Evolutionary conservation across 2,329 filamentous ascomycete genomes (phyloP), one percentile per base, ranked within the genome.

Genomic region (Colletotrichum liriopes): DNA sequence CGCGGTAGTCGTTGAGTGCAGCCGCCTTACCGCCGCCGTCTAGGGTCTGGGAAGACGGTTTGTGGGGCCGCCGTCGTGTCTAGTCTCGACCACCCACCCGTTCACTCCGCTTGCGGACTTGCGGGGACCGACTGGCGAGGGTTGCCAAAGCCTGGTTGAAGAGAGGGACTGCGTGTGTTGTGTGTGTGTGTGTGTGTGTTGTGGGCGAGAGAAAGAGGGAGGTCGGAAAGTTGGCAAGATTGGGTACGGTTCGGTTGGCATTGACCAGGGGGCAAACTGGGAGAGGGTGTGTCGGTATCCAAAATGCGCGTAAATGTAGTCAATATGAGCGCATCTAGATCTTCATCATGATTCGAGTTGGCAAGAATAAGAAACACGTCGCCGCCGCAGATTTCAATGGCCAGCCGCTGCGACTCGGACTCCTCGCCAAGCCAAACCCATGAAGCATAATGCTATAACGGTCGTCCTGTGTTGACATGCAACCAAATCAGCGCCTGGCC

Each of bases 1-100:
- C 65, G 70, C 70, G 70, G 70, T 72, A 72, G 70, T 72, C 70
- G 70, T 72, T 47, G 60, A 65, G 65, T 72, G 70, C 70, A 72
- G 70, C 70, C 70, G 70, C 70, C 70, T 65, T 72, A 70, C 70
- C 70, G 70, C 70, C 65, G 65, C 29, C 51, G 54, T 37, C 65
- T 51, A 70, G 70, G 70, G 45, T 72, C 60, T 65, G 54, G 70
- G 59, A 60, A 72, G 37, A 70, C 70, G 70, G 70, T 72, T 72
- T 72, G 70, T 72, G 70, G 70, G 70, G 70, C 70, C 70, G 70
- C 39, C 39, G 49, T 62, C 23, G 39, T 65, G 65, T 43, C 59
- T 55, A 47, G 56, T 54, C 65, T 56, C 16, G 52, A 68, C 58
- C 39, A 43, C 59, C 69, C 43, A 49, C 62, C 70, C 65, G 65